Evolutionary conservation across 495 filamentous ascomycete species (phyloP).

Genomic region (Aspergillus affinis): DNA sequence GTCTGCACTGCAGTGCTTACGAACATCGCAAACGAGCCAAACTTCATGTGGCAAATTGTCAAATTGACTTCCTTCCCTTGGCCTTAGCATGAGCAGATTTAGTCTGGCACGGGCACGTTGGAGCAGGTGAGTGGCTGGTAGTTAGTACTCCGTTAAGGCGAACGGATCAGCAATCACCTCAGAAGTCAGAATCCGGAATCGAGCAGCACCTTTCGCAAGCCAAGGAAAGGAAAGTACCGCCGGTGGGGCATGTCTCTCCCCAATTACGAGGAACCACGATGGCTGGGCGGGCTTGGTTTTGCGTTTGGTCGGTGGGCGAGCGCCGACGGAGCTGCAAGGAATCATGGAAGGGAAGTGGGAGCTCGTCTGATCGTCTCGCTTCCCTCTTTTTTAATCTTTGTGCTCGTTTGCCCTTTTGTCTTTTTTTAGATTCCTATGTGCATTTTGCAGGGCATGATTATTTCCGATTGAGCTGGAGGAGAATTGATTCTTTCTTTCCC

Average conservation of each 20-base stretch:
- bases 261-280: constrained; percentile 1
- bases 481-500: no score
- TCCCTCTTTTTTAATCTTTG: not conserved
- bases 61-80: not conserved
- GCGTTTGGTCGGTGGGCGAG: not conserved
- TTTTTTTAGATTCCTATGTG: not conserved
- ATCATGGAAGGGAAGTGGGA: no score
- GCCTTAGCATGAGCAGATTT: not conserved
- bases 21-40: not conserved
- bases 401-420: not conserved
- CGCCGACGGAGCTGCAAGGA: not conserved
- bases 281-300: not conserved
- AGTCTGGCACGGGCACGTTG: not conserved
- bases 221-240: not conserved
- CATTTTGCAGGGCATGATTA: not conserved
- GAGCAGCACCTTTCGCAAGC: no score
- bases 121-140: not conserved
- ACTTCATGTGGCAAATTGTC: not conserved
- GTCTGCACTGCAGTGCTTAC: not conserved
- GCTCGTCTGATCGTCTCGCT: not conserved
- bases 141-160: not conserved
- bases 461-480: not conserved
- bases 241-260: not conserved
- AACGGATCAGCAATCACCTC: not conserved
- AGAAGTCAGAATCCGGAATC: no score